Conservation (phyloP, 2,329 filamentous ascomycete species). For the Didymella pomorum region DNA sequence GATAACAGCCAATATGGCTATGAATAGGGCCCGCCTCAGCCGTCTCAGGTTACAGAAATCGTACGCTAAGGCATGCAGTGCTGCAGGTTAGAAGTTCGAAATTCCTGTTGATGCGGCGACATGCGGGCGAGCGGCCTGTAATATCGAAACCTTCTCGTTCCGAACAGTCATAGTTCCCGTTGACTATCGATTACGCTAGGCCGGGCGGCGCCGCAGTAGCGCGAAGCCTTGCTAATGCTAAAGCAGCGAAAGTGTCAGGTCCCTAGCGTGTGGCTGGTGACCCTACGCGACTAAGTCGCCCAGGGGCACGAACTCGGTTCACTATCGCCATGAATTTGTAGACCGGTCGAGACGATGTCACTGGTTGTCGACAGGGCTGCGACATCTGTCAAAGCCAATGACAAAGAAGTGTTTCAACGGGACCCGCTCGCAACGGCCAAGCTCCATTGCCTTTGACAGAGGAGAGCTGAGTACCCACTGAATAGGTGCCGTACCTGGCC, state of each 20-base stretch:
- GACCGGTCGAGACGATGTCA: conserved; percentile 9
- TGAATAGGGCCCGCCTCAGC: conserved; percentile 14
- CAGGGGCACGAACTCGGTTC: conserved; percentile 9
- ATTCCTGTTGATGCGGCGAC: conserved; percentile 15
- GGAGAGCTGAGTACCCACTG: conserved; percentile 17
- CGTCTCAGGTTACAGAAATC: conserved; percentile 1
- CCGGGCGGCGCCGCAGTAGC: conserved; percentile 23
- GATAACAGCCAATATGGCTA: conserved; percentile 17
- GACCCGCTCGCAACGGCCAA: conserved; percentile 10
- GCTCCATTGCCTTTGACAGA: conserved; percentile 1
- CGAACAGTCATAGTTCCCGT: conserved; percentile 12
- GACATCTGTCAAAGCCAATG: conserved; percentile 3
- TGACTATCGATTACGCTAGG: conserved; percentile 17
- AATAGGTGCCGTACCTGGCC: conserved; percentile 9
- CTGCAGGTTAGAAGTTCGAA: conserved; percentile 6
- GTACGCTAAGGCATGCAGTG: conserved; percentile 13
- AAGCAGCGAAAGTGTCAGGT: conserved; percentile 12
- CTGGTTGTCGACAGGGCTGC: conserved; percentile 9
- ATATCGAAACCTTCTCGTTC: conserved; percentile 15
- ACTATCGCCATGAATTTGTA: conserved; percentile 4
- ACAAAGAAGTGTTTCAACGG: conserved; percentile 1
- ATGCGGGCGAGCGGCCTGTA: conserved; percentile 14
- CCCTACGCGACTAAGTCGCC: conserved; percentile 10
- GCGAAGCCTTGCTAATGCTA: conserved; percentile 10
- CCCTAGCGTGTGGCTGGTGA: conserved; percentile 18